phyloP scores from a whole-genome alignment of 1,139 yeast genomes.

The Diutina pseudorugosa region DNA sequence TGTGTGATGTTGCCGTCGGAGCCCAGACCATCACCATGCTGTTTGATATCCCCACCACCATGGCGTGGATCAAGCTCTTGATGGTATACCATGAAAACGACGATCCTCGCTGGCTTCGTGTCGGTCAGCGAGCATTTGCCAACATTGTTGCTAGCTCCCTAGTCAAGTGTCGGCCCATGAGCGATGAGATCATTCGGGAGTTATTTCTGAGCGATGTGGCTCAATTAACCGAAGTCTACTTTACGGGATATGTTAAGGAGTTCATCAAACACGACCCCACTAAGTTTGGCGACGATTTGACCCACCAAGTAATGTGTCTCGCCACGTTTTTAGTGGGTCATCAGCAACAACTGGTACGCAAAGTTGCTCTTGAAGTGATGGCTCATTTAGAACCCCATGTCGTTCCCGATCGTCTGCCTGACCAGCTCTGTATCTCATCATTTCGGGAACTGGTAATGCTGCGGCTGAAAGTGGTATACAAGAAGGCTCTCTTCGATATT shows the following conservation, averaged over 20 bases:
- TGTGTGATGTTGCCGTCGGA: constrained; percentile 34
- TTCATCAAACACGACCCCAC: constrained; percentile 27
- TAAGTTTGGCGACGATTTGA: constrained; percentile 22
- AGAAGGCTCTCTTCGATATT: constrained; percentile 60
- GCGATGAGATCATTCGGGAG: constrained; percentile 45
- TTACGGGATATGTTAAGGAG: constrained; percentile 57
- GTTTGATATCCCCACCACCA: constrained; percentile 56
- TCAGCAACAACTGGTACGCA: constrained; percentile 45
- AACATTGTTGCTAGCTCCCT: constrained; percentile 54
- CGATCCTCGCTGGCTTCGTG: constrained; percentile 8
- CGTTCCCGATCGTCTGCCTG: not conserved
- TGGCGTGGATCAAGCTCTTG: constrained; percentile 72
- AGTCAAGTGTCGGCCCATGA: constrained; percentile 13
- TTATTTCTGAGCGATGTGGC: constrained; percentile 59
- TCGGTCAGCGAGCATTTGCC: constrained; percentile 64
- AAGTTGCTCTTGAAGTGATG: constrained; percentile 39
- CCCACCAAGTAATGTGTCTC: constrained; percentile 49
- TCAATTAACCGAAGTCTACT: constrained; percentile 52
- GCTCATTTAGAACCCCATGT: not conserved
- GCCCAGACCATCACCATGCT: constrained; percentile 39
- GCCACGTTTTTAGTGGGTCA: constrained; percentile 64
- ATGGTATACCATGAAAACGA: constrained; percentile 37
- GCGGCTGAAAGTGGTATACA: constrained; percentile 60
- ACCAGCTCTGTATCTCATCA: not conserved
- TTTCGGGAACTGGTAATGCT: constrained; percentile 29